Conservation (phyloP, 192 early-diverging fungal genomes). For the Helicostylum pulchrum region DNA sequence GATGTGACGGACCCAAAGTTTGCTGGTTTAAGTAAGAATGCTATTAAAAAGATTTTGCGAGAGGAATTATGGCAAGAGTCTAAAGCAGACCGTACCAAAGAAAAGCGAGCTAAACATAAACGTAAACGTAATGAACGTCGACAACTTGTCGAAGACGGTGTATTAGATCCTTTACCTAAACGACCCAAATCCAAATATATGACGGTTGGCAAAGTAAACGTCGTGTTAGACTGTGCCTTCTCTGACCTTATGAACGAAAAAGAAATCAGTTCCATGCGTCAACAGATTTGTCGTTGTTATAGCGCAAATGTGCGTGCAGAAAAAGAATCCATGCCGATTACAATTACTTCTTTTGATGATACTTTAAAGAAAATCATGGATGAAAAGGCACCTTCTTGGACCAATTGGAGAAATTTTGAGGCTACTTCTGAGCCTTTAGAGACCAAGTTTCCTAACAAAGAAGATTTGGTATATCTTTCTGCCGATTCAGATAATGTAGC, state of each 20-base stretch:
- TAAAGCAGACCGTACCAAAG: constrained; percentile 42
- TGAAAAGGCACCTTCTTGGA: constrained; percentile 32
- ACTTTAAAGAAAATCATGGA: constrained; percentile 34
- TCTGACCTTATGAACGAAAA: constrained; percentile 69
- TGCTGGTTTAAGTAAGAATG: constrained; percentile 60
- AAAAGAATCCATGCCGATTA: constrained; percentile 48
- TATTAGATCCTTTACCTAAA: constrained; percentile 37
- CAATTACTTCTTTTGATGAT: constrained; percentile 55
- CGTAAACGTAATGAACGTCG: constrained; percentile 47
- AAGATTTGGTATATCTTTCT: constrained; percentile 80
- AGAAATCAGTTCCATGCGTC: constrained; percentile 67
- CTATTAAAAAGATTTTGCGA: constrained; percentile 67
- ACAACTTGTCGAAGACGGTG: constrained; percentile 41
- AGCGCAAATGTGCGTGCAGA: constrained; percentile 57
- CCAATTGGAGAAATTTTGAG: constrained; percentile 39
- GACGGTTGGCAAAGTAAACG: constrained; percentile 44
- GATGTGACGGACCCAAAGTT: constrained; percentile 39
- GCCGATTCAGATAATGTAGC: constrained; percentile 82
- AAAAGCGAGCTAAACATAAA: constrained; percentile 49
- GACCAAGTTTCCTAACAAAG: constrained; percentile 44
- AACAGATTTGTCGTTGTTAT: constrained; percentile 77
- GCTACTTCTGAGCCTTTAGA: constrained; percentile 27
- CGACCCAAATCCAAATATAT: constrained; percentile 48
- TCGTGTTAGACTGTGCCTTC: constrained; percentile 82
- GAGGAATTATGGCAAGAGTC: constrained; percentile 55